Conservation (phyloP, 768 basidiomycete species). For the Boletellus ananas region DNA sequence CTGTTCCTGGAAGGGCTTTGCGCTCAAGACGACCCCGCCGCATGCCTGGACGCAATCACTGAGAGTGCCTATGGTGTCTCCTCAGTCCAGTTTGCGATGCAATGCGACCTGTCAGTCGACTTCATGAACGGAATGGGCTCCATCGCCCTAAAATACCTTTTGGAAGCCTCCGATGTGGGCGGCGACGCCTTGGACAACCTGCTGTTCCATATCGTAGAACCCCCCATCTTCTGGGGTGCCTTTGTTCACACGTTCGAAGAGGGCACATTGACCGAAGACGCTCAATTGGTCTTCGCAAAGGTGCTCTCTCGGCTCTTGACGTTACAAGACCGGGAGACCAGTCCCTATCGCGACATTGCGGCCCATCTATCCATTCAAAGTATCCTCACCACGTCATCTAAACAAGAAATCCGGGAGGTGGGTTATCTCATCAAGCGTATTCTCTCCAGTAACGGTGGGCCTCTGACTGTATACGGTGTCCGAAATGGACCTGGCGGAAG, state of each 20-base stretch:
- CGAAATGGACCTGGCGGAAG: constrained; percentile 51
- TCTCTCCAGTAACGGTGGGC: constrained; percentile 21
- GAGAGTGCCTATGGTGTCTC: constrained; percentile 35
- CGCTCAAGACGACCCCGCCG: constrained; percentile 35
- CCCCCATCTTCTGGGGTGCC: constrained; percentile 47
- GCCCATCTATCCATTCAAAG: constrained; percentile 26
- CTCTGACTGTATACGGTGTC: constrained; percentile 14
- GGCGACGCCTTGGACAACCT: constrained; percentile 41
- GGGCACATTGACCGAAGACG: constrained; percentile 31
- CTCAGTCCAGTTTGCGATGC: constrained; percentile 40
- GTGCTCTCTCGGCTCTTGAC: constrained; percentile 45
- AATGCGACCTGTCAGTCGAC: constrained; percentile 29
- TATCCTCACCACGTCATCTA: constrained; percentile 20
- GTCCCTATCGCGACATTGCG: constrained; percentile 38
- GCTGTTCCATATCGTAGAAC: constrained; percentile 42
- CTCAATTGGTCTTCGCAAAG: constrained; percentile 42
- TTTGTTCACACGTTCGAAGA: constrained; percentile 34
- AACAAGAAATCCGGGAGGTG: constrained; percentile 25
- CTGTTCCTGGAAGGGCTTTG: constrained; percentile 49
- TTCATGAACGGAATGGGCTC: constrained; percentile 44
- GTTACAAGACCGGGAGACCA: constrained; percentile 32
- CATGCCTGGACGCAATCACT: constrained; percentile 37
- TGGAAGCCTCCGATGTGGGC: constrained; percentile 37
- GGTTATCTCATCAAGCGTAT: constrained; percentile 42
- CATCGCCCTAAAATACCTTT: constrained; percentile 37